Evolutionary conservation across 2,329 filamentous ascomycete genomes (phyloP).

Genomic region (Fusarium sp.): DNA sequence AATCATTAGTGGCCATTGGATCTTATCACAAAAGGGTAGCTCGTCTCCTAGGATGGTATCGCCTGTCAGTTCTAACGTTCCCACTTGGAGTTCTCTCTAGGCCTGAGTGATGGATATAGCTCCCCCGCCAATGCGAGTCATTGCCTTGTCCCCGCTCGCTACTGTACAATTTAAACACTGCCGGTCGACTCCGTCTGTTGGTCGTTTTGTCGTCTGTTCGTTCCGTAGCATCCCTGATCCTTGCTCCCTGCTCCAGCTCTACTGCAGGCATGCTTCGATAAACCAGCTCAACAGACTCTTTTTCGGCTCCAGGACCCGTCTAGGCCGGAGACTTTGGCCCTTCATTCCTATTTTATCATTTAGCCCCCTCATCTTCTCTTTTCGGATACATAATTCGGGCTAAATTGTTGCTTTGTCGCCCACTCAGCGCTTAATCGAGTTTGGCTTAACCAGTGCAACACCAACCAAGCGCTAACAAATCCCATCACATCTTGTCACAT

Average conservation of each 20-base stretch:
- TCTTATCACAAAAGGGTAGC: conserved; percentile 6
- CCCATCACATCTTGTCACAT: conserved; percentile 42
- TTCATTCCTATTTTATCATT: conserved; percentile 20
- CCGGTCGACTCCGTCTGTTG: conserved; percentile 36
- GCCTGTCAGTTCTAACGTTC: conserved; percentile 15
- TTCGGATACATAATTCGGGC: conserved; percentile 41
- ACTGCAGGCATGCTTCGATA: conserved; percentile 1
- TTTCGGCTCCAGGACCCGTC: conserved; percentile 16
- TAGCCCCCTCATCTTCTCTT: conserved; percentile 21
- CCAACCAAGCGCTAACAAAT: conserved; percentile 43
- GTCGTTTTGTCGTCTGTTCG: conserved; percentile 24
- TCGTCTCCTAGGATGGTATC: conserved; percentile 17
- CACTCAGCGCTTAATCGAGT: conserved; percentile 43
- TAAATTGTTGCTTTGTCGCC: conserved; percentile 41
- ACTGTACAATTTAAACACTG: conserved; percentile 28
- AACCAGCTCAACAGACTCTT: conserved; percentile 4
- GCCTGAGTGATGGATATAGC: conserved; percentile 30
- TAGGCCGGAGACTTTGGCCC: conserved; percentile 31
- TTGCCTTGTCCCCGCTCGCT: conserved; percentile 32
- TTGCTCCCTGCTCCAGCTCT: conserved; percentile 29
- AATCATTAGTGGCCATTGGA: conserved; percentile 1
- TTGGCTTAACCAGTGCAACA: conserved; percentile 35
- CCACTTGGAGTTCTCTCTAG: conserved; percentile 28
- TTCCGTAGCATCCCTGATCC: conserved; percentile 35
- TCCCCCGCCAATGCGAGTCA: conserved; percentile 48